Evolutionary conservation across 2,329 filamentous ascomycete species (phyloP).

Genomic region (Lojkania enalia): DNA sequence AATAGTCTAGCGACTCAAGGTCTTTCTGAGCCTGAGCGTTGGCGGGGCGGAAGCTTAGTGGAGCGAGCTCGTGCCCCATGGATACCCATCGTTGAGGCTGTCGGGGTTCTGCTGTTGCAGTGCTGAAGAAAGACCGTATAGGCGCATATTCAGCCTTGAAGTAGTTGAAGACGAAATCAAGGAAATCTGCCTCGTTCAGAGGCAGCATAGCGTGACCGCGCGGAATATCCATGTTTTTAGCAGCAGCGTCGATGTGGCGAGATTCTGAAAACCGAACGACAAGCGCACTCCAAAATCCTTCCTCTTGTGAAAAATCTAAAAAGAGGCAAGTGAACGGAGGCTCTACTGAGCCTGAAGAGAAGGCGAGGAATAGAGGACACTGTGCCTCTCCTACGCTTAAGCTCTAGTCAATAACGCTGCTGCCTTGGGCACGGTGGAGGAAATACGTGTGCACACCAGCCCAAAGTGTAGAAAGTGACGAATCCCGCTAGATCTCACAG

Average conservation of each 20-base stretch:
- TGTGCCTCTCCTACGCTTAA: background rate
- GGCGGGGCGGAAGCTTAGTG: conserved; percentile 33
- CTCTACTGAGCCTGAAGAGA: too few species aligned
- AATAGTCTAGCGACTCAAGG: conserved; percentile 39
- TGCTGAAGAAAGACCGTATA: conserved; percentile 42
- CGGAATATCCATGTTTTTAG: conserved; percentile 36
- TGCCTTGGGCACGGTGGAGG: conserved; percentile 30
- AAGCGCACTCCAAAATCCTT: too few species aligned
- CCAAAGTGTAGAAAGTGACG: conserved; percentile 21
- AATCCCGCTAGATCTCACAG: conserved; percentile 21
- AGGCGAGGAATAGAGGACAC: background rate
- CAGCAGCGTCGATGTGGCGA: background rate
- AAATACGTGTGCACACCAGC: conserved; percentile 22
- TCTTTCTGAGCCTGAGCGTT: conserved; percentile 44
- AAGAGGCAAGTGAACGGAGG: too few species aligned
- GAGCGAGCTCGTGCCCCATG: conserved; percentile 41
- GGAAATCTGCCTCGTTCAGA: conserved; percentile 37
- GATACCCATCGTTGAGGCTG: conserved; percentile 34
- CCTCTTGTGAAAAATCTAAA: too few species aligned
- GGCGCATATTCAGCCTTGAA: conserved; percentile 45
- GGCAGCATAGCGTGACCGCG: conserved; percentile 37
- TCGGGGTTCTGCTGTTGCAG: conserved; percentile 37
- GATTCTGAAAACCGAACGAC: background rate
- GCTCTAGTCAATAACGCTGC: conserved; percentile 27
- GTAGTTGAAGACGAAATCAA: conserved; percentile 43